These are phyloP conservation scores for Rossbeevera mucosa DNA, from an alignment of 768 basidiomycete genomes.

Conservation along the genomic window DNA sequence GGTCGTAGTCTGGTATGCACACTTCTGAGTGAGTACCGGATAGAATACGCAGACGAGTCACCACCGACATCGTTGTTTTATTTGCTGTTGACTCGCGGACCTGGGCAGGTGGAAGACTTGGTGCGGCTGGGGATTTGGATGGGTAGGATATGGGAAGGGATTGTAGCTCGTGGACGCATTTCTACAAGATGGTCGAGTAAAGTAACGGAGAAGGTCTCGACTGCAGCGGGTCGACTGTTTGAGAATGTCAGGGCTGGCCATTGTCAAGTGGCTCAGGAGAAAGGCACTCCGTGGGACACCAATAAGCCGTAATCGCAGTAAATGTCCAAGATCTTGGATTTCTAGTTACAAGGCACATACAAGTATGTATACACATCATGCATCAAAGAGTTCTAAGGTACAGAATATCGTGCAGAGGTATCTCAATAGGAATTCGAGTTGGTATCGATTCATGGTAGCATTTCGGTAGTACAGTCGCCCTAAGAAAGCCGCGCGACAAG, in stretches of 20 bases:
- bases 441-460: no score
- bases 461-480: no score
- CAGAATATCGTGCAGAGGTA: background rate
- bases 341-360: no score
- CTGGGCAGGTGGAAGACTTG: constrained; percentile 60
- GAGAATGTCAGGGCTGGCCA: constrained; percentile 5
- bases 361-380: background rate
- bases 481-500: constrained; percentile 57
- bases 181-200: constrained; percentile 9
- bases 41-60: constrained; percentile 7
- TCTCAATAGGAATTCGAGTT: background rate
- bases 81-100: constrained; percentile 46
- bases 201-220: constrained; percentile 5
- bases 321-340: no score
- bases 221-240: constrained; percentile 1
- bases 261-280: background rate
- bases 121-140: constrained; percentile 51
- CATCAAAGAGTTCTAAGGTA: no score
- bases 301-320: no score
- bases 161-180: constrained; percentile 22
- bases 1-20: constrained; percentile 58
- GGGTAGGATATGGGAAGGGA: constrained; percentile 48
- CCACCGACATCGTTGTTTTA: constrained; percentile 56
- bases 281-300: background rate
- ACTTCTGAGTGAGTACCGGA: constrained; percentile 1